These are phyloP conservation scores for Paspalum notatum DNA, from an alignment of 176 grass and related monocot genomes.

Conservation along the genomic window DNA sequence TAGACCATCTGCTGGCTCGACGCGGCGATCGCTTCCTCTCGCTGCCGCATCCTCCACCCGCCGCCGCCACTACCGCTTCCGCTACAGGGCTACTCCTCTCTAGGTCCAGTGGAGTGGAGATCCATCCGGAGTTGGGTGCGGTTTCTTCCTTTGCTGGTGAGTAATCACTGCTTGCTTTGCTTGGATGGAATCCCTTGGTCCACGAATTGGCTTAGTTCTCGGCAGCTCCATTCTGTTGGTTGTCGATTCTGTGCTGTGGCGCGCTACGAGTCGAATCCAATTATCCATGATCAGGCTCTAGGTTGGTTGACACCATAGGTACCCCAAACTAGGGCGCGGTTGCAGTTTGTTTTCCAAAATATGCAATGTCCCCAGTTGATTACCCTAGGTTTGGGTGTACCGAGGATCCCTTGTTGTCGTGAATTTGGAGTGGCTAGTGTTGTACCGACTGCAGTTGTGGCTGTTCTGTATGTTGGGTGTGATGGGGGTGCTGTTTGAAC, in stretches of 20 bases:
- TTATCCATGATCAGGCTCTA: background rate
- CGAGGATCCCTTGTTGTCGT: background rate
- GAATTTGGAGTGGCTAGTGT: background rate
- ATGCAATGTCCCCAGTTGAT: background rate
- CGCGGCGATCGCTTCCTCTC: background rate
- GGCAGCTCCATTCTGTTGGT: background rate
- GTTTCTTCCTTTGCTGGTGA: slow-evolving; percentile 4
- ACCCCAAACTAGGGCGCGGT: background rate
- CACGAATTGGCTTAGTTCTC: background rate
- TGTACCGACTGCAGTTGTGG: no score
- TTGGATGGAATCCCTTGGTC: background rate
- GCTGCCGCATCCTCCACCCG: background rate
- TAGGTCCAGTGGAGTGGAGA: background rate
- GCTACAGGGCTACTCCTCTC: background rate
- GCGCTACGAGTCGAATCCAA: background rate
- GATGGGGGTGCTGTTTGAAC: background rate
- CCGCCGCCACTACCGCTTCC: background rate
- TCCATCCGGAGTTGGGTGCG: background rate
- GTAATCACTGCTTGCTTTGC: background rate
- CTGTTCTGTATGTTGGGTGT: background rate
- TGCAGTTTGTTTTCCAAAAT: background rate
- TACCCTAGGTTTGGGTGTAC: slow-evolving; percentile 9
- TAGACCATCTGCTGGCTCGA: no score
- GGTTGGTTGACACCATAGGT: background rate
- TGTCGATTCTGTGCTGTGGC: background rate